Evolutionary conservation across 805 yeast species (phyloP), one percentile per base, ranked within the genome.

Genomic region (Metschnikowia henanensis): DNA sequence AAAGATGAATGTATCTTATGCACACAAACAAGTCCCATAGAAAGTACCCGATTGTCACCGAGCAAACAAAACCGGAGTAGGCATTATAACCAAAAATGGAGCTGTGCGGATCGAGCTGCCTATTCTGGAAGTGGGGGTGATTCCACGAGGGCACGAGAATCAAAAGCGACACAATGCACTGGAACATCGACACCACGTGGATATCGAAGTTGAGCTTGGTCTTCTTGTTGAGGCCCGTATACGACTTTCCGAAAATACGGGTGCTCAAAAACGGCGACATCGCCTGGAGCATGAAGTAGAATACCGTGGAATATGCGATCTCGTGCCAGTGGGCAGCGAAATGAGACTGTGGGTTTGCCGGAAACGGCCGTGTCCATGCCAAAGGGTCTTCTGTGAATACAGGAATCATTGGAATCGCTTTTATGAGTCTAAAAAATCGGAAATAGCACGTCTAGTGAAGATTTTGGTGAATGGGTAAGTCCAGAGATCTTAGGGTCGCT

Each of bases 11-110:
- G 67, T 86, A 74, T 39, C 65, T 65, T 7, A 81, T 6, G 60
- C 97, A 91, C 43, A 90, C 83, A 45, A 68, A 64, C 29, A 84
- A 49, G 64, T 94, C 99, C 99, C 99, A 94, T 18, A 88, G 53
- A 61, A 94, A 94, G 68, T 94, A 94, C 2, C 98, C 99, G 8
- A 75, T 60, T 8, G 95, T 83, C 43, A 84, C 58, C 1, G 97
- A 74, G 12, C 83, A 69, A 5, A 86, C 86, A 56, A 91, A 73
- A 0, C 88, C 89, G 0, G 83, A 82, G 58, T 80, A 86, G n/a
- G 87, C 87, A 41, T 83, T 80, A 59, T 79, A 76, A 35, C 89
- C 91, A n/a, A 78, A 68, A 19, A 87, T 66, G 7, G 72, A 57
- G 31, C 37, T 31, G 19, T 43, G 30, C 5, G 84, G 75, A 57